A percentile compares a stretch with the other conserved stretches of the same genome.
Evolutionary conservation across 169 alveolate species (phyloP).

Genomic region (Plasmodium billcollinsi): DNA sequence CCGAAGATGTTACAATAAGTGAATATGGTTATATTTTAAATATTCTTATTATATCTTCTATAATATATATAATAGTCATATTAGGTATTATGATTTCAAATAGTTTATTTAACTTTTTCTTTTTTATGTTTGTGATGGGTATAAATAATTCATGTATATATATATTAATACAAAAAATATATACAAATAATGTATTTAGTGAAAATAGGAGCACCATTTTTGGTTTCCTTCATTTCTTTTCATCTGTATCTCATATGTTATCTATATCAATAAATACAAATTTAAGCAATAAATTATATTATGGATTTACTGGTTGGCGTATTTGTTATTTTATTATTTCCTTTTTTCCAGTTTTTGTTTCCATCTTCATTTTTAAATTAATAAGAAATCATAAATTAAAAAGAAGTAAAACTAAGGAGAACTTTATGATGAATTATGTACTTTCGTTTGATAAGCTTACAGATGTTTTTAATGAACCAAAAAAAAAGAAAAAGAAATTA

Average conservation of each 20-base stretch:
- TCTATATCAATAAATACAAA: constrained; percentile 65
- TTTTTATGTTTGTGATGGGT: constrained; percentile 66
- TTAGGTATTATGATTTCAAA: constrained; percentile 46
- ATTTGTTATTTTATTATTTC: constrained; percentile 56
- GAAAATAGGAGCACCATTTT: constrained; percentile 62
- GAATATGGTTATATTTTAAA: constrained; percentile 43
- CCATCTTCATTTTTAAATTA: constrained; percentile 25
- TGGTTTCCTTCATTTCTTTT: constrained; percentile 68
- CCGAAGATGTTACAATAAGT: constrained; percentile 36
- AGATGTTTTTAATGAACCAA: constrained; percentile 1
- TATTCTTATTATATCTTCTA: constrained; percentile 20
- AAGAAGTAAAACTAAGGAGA: neutral
- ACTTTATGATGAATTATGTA: constrained; percentile 5
- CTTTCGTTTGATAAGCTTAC: constrained; percentile 21
- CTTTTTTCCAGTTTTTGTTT: constrained; percentile 36
- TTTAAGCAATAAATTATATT: constrained; percentile 46
- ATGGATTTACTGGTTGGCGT: constrained; percentile 63
- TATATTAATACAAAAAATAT: constrained; percentile 64
- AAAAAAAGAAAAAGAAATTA: constrained; percentile 9
- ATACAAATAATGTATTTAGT: constrained; percentile 57
- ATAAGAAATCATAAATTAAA: constrained; percentile 20
- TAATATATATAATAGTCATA: constrained; percentile 44
- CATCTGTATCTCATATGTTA: constrained; percentile 59
- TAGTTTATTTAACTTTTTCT: constrained; percentile 24
- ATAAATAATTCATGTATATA: constrained; percentile 64